Evolutionary conservation across 108 stramenopile species (phyloP), one percentile per base, ranked within the genome.

Genomic region (Cyclotella baltica): DNA sequence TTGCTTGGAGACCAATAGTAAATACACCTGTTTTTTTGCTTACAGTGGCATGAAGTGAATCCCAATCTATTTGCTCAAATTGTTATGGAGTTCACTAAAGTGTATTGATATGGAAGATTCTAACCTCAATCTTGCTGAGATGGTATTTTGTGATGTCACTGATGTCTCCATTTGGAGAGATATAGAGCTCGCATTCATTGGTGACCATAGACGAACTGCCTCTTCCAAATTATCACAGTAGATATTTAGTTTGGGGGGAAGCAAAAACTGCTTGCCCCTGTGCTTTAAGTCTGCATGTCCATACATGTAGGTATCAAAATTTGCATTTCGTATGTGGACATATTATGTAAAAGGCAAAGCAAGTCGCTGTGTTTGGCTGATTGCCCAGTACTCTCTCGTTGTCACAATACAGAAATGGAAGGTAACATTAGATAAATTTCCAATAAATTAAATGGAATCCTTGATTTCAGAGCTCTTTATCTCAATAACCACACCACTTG

Each of bases 271-370:
- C 1, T 22, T 11, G 23, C 55, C 20, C 1, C 25, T 4, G n/a
- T 27, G n/a, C 22, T n/a, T 55, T 23, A 10, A 0, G 55, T 55
- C 55, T 55, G 55, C 55, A 25, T 55, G 55, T n/a, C 55, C 55
- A 27, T 55, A 55, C 25, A 23, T 55, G 13, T 25, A 11, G 20
- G 5, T 55, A 55, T 1, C 10, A 25, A 23, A 55, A 55, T 1
- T 25, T 55, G 22, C 23, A 1, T 5, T 27, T 10, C 1, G 25
- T n/a, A 1, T 11, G 20, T 1, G n/a, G 1, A 1, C 25, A 25
- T 25, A 23, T 25, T 55, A 2, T 5, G 1, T 3, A 55, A 5
- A 22, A 55, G 25, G 1, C 23, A 11, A 1, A 55, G 23, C n/a
- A 55, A 25, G 5, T 55, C 55, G 2, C 55, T 23, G 5, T 55